These are phyloP conservation scores for Hypoxylon lienhwacheense DNA, from an alignment of 495 filamentous ascomycete species.

Conservation along the genomic window DNA sequence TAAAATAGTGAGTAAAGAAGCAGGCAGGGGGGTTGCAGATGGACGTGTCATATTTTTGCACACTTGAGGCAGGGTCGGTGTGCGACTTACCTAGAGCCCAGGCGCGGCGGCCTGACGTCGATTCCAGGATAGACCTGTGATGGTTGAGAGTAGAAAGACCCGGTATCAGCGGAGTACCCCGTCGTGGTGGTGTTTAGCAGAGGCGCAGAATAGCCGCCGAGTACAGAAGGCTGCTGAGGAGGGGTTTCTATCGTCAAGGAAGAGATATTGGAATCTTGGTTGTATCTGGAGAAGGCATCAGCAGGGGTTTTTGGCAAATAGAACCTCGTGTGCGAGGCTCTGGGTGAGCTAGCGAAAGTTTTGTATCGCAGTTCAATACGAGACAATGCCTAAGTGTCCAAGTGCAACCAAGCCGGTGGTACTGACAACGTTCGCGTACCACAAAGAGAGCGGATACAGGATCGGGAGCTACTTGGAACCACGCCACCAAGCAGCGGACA, in stretches of 20 bases:
- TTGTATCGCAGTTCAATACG: slow-evolving; percentile 38
- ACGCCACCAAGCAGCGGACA: slow-evolving; percentile 38
- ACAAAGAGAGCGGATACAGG: slow-evolving; percentile 46
- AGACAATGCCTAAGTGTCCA: slow-evolving; percentile 39
- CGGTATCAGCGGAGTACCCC: slow-evolving; percentile 50
- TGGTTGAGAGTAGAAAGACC: slow-evolving; percentile 47
- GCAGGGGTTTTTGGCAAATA: slow-evolving; percentile 39
- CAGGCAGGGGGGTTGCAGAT: slow-evolving; percentile 14
- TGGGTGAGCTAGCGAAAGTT: slow-evolving; percentile 40
- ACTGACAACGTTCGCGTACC: slow-evolving; percentile 50
- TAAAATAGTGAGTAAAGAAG: slow-evolving; percentile 45
- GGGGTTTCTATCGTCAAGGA: slow-evolving; percentile 51
- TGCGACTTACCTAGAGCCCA: slow-evolving; percentile 54
- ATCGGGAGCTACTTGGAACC: slow-evolving; percentile 48
- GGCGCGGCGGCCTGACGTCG: slow-evolving; percentile 52
- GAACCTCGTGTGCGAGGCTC: slow-evolving; percentile 35
- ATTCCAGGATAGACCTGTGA: slow-evolving; percentile 49
- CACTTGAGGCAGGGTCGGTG: slow-evolving; percentile 20
- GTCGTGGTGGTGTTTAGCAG: slow-evolving; percentile 40
- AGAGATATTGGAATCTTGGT: slow-evolving; percentile 48
- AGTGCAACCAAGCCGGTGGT: slow-evolving; percentile 47
- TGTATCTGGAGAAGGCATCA: slow-evolving; percentile 48
- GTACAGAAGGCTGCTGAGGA: slow-evolving; percentile 48
- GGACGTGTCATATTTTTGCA: slow-evolving; percentile 18
- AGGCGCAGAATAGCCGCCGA: slow-evolving; percentile 50